A percentile compares a stretch with the other conserved stretches of the same genome.
Conservation (phyloP, 2,329 filamentous ascomycete genomes). For the Canariomyces notabilis region DNA sequence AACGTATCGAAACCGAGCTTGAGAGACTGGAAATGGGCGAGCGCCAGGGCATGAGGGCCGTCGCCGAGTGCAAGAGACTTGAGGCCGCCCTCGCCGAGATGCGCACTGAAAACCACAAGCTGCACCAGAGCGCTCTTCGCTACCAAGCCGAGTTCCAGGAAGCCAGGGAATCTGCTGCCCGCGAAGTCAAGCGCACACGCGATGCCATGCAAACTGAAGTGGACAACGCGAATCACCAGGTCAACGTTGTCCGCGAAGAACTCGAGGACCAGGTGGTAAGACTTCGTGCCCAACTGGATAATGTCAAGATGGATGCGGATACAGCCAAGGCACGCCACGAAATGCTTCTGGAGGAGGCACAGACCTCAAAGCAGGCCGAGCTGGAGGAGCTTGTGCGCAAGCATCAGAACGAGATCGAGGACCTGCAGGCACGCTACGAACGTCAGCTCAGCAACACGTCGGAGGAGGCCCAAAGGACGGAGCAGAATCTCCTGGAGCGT, state of each 20-base stretch:
- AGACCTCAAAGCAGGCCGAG: conserved; percentile 58
- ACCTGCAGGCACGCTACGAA: conserved; percentile 70
- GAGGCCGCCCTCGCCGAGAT: conserved; percentile 52
- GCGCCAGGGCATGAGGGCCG: conserved; percentile 59
- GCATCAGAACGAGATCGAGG: conserved; percentile 66
- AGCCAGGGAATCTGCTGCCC: conserved; percentile 70
- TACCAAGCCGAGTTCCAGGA: conserved; percentile 81
- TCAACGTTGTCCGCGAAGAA: conserved; percentile 75
- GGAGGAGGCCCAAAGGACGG: conserved; percentile 77
- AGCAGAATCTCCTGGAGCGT: conserved; percentile 74
- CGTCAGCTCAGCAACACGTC: conserved; percentile 65
- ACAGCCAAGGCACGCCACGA: conserved; percentile 76
- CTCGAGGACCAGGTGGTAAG: conserved; percentile 74
- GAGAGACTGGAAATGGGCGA: conserved; percentile 61
- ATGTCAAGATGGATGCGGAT: conserved; percentile 72
- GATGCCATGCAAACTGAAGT: conserved; percentile 75
- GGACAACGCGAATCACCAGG: conserved; percentile 77
- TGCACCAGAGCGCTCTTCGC: conserved; percentile 63
- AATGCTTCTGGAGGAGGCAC: conserved; percentile 76
- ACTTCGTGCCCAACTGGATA: conserved; percentile 70
- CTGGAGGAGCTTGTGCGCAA: conserved; percentile 49
- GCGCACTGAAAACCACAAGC: conserved; percentile 63
- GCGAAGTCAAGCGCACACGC: conserved; percentile 76
- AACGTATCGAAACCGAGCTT: conserved; percentile 62
- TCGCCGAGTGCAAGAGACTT: conserved; percentile 57